phyloP scores from a whole-genome alignment of 352 stramenopile genomes.

The Globisporangium heterothallicum region DNA sequence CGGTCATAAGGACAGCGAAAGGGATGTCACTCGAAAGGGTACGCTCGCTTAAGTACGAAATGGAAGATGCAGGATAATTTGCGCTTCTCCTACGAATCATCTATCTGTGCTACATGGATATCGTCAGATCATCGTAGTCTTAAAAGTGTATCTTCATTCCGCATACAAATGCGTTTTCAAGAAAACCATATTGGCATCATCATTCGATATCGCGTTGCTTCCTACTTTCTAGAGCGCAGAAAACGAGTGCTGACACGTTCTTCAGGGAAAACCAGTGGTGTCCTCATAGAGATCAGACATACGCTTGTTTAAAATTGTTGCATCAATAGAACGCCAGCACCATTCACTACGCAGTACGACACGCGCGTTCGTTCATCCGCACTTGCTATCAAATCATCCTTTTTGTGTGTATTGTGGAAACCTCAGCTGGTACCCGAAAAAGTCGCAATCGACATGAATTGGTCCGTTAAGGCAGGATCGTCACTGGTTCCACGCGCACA shows the following conservation, averaged over 20 bases:
- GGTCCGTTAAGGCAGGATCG: constrained; percentile 75
- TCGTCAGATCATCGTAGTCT: constrained; percentile 89
- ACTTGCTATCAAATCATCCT: too few relatives aligned
- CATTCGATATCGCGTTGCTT: constrained; percentile 41
- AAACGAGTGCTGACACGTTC: constrained; percentile 17
- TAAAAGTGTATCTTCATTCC: constrained; percentile 59
- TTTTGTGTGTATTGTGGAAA: constrained; percentile 24
- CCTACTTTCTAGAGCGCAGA: too few relatives aligned
- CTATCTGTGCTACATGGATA: too few relatives aligned
- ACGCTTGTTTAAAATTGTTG: constrained; percentile 67
- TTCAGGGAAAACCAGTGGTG: constrained; percentile 41
- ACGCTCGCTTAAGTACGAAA: constrained; percentile 9
- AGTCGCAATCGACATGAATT: constrained; percentile 89
- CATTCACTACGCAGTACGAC: not conserved
- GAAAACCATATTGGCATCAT: constrained; percentile 59
- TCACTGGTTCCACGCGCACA: constrained; percentile 49
- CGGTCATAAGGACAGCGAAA: constrained; percentile 6
- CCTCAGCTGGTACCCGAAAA: constrained; percentile 88
- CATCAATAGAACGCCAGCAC: constrained; percentile 47
- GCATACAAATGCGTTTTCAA: constrained; percentile 43
- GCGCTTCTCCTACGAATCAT: too few relatives aligned
- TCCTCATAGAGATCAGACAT: constrained; percentile 83
- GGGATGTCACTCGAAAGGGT: too few relatives aligned
- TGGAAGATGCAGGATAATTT: too few relatives aligned
- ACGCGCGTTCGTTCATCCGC: constrained; percentile 4